phyloP scores from a whole-genome alignment of 257 asterid genomes.

The Capsicum rhomboideum region DNA sequence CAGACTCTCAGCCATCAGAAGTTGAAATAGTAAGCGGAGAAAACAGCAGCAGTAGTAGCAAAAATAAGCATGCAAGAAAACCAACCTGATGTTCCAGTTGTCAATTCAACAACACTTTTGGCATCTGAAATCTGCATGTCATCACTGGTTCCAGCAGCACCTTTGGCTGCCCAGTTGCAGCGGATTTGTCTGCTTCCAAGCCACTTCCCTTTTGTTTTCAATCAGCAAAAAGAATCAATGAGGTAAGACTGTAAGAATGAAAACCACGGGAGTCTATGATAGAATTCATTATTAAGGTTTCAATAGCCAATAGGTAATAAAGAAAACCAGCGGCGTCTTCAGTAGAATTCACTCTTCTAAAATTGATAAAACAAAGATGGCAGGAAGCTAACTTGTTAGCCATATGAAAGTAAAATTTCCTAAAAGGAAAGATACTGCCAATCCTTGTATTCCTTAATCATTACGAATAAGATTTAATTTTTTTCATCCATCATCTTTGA shows the following conservation, averaged over 20 bases:
- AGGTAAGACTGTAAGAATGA: not conserved
- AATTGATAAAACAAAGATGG: not conserved
- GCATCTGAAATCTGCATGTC: conserved; percentile 54
- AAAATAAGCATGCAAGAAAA: not conserved
- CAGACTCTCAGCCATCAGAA: not conserved
- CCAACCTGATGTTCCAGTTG: conserved; percentile 60
- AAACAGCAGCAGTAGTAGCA: not conserved
- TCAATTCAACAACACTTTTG: conserved; percentile 47
- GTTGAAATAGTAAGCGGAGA: not conserved
- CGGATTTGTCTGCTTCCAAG: conserved; percentile 91
- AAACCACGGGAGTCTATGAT: not conserved
- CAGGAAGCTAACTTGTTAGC: not conserved
- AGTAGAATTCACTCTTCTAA: not conserved
- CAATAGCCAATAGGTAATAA: not conserved
- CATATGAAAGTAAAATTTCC: not conserved
- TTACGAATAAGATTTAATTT: too few relatives aligned
- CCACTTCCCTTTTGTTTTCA: conserved; percentile 58
- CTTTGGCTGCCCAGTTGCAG: conserved; percentile 90
- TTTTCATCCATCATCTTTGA: too few relatives aligned
- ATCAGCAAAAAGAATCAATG: not conserved
- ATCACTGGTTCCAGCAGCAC: conserved; percentile 64
- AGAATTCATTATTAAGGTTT: not conserved
- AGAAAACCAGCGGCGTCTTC: not conserved
- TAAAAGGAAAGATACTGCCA: not conserved
- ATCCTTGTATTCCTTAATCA: not conserved